Conservation (phyloP, 2,329 filamentous ascomycete species). For the Septoria petroselini region DNA sequence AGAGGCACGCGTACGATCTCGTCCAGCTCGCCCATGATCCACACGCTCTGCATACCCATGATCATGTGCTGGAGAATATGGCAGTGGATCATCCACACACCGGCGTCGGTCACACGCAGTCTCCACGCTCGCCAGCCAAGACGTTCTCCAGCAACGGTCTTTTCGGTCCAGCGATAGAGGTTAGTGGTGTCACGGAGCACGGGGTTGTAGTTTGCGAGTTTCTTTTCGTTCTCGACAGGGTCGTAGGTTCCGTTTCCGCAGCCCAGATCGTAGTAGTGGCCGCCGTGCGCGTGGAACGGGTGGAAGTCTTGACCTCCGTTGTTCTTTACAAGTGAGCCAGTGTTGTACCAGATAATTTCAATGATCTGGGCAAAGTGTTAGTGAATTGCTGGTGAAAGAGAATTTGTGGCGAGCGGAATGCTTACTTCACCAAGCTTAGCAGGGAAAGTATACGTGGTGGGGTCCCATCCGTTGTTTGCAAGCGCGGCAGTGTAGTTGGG, state of each 20-base stretch:
- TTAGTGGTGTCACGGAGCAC: constrained; percentile 51
- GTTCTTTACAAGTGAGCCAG: constrained; percentile 34
- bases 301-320: constrained; percentile 45
- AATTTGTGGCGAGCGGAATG: too few species aligned
- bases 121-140: constrained; percentile 62
- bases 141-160: constrained; percentile 42
- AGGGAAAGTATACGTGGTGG: constrained; percentile 50
- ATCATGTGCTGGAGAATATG: constrained; percentile 58
- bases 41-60: constrained; percentile 53
- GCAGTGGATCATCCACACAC: constrained; percentile 62
- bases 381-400: constrained; percentile 32
- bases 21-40: constrained; percentile 46
- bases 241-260: constrained; percentile 55
- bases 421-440: constrained; percentile 56
- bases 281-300: constrained; percentile 56
- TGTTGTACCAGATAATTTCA: constrained; percentile 41
- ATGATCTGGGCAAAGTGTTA: constrained; percentile 38
- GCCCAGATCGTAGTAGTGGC: constrained; percentile 55
- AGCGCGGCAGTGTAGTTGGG: constrained; percentile 54
- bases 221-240: constrained; percentile 48
- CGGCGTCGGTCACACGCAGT: constrained; percentile 51
- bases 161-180: constrained; percentile 53
- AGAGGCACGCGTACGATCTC: constrained; percentile 40
- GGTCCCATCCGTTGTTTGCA: constrained; percentile 55
- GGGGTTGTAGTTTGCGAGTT: constrained; percentile 41